Base-by-base conservation (phyloP, 2,329 filamentous ascomycete genomes). In the Knufia petricola region DNA sequence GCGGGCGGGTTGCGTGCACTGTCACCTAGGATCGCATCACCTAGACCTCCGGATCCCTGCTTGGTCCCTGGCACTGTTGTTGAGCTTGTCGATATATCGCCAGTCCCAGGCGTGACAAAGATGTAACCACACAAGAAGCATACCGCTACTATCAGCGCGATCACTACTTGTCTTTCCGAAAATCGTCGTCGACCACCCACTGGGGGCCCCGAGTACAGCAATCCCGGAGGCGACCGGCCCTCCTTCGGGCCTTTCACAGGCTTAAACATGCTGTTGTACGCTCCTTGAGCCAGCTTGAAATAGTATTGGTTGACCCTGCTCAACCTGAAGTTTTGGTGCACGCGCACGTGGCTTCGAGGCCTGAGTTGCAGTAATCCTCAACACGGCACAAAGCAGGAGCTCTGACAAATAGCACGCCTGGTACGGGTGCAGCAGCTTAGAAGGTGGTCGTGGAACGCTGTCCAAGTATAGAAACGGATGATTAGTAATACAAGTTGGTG, bases 201-300 rank as follows among this genome's bases (percentile, higher is more conserved):
- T 24, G 21, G 13, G 6, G 36, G n/a, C 12, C 46, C 46, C 12
- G 37, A 6, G 21, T 41, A 48, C 7, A 36, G 37, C 28, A 48
- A 32, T 3, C 46, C 46, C n/a, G 46, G 46, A 42, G 46, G 46
- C 26, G 46, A 48, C 7, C 46, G 46, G 19, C 46, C 46, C 17
- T 48, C 46, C 17, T 48, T 48, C 13, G 46, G 46, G 38, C 20
- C 46, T 21, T 28, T 34, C 4, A 41, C 28, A 26, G 46, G 46
- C 28, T 41, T 48, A 17, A 48, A 48, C 46, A 48, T 48, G 13
- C n/a, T 17, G 26, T 30, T 47, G 34, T 47, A 47, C n/a, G 44
- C 44, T 39, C 32, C 44, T 47, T 39, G 44, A 37, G 44, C 44
- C 44, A 47, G 44, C 26, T 39, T 38, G 32, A 17, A 36, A n/a